phyloP scores from a whole-genome alignment of 2,329 filamentous ascomycete genomes.

The Neopestalotiopsis sp. region DNA sequence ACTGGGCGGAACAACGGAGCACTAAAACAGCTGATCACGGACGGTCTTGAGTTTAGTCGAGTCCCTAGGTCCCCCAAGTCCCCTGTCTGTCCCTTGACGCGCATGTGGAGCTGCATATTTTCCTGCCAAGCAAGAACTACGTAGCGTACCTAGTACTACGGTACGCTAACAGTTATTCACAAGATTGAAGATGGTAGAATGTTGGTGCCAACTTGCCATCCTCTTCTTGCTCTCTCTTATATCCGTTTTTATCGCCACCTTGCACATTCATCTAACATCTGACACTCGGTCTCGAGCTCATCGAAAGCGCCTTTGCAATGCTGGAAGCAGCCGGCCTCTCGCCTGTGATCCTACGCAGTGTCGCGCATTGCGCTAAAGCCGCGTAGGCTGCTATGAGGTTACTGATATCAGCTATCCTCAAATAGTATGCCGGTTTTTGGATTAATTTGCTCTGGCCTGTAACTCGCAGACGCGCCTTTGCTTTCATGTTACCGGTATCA shows the following conservation, averaged over 20 bases:
- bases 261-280: too few species aligned
- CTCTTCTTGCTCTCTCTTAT: too few species aligned
- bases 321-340: neutral
- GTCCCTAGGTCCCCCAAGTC: neutral
- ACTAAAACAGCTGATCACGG: neutral
- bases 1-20: neutral
- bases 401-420: neutral
- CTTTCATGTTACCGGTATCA: neutral
- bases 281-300: too few species aligned
- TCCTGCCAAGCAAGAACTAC: neutral
- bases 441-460: neutral
- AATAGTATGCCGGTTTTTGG: neutral
- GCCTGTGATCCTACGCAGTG: neutral
- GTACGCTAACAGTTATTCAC: neutral
- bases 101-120: slow-evolving; percentile 2
- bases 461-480: neutral
- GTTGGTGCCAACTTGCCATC: too few species aligned
- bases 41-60: neutral
- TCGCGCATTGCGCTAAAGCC: neutral
- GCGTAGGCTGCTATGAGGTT: neutral
- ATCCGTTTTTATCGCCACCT: too few species aligned
- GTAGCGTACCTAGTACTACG: neutral
- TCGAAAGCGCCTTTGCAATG: neutral
- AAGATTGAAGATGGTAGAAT: too few species aligned
- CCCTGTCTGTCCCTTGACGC: neutral